A percentile compares a stretch with the other conserved stretches of the same genome.
These are phyloP conservation scores for Saksenaea oblongispora DNA, from an alignment of 371 early-diverging fungal species.

Conservation along the genomic window DNA sequence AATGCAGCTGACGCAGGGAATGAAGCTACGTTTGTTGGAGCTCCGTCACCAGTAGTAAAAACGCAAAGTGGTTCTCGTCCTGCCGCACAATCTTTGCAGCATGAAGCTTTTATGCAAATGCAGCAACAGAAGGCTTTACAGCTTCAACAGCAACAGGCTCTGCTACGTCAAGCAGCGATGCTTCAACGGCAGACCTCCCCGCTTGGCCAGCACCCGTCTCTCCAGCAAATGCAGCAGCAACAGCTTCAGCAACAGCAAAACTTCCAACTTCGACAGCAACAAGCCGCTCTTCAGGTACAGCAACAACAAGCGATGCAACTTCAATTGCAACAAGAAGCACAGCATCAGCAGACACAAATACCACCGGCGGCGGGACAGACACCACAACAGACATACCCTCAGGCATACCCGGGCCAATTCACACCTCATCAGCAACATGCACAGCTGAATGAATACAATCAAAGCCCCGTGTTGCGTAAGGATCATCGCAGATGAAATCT, in stretches of 20 bases:
- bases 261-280: slow-evolving; percentile 1
- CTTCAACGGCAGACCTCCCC: background rate
- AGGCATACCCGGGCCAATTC: slow-evolving; percentile 3
- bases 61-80: slow-evolving; percentile 8
- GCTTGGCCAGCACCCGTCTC: background rate
- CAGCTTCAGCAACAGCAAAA: background rate
- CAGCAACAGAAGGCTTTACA: slow-evolving; percentile 19
- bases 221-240: slow-evolving; percentile 3
- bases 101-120: slow-evolving; percentile 7
- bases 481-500: background rate
- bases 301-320: slow-evolving; percentile 8
- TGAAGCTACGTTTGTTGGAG: slow-evolving; percentile 7
- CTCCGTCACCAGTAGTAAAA: slow-evolving; percentile 16
- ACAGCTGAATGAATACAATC: background rate
- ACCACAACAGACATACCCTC: slow-evolving; percentile 4
- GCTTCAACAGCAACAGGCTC: slow-evolving; percentile 12
- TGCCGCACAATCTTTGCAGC: slow-evolving; percentile 5
- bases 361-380: slow-evolving; percentile 5
- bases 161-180: slow-evolving; percentile 2
- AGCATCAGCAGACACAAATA: background rate
- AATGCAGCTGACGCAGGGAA: slow-evolving; percentile 8
- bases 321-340: slow-evolving; percentile 8
- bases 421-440: slow-evolving; percentile 3
- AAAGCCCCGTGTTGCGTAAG: slow-evolving; percentile 3
- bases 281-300: slow-evolving; percentile 2